Evolutionary conservation across 805 yeast species (phyloP).

Genomic region (Saccharomycopsis sp.): DNA sequence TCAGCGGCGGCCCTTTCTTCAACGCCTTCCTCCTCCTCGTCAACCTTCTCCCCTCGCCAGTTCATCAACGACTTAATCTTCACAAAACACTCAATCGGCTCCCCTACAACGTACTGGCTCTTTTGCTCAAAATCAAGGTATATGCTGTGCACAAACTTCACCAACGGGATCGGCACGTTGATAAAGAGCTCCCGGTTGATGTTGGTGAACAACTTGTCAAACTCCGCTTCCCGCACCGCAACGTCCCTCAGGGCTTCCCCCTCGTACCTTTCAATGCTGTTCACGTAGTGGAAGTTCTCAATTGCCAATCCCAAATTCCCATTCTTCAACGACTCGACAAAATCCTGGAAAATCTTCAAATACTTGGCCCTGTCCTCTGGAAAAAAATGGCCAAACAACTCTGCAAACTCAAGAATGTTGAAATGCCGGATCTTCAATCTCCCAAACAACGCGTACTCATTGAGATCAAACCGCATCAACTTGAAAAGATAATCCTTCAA

Average conservation of each 20-base stretch:
- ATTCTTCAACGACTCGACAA: slow-evolving; percentile 11
- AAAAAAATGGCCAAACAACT: slow-evolving; percentile 16
- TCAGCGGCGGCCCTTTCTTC: too few relatives aligned
- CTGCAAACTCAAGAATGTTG: slow-evolving; percentile 15
- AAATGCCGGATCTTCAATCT: slow-evolving; percentile 23
- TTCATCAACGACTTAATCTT: slow-evolving; percentile 35
- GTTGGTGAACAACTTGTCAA: slow-evolving; percentile 8
- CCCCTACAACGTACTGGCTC: slow-evolving; percentile 50
- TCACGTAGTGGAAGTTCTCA: slow-evolving; percentile 9
- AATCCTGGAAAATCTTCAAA: slow-evolving; percentile 14
- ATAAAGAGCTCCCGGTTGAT: slow-evolving; percentile 32
- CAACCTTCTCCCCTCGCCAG: slow-evolving; percentile 34
- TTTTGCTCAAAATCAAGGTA: slow-evolving; percentile 32
- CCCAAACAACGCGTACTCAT: slow-evolving; percentile 26
- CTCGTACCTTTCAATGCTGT: slow-evolving; percentile 1
- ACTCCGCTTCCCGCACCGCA: slow-evolving; percentile 1
- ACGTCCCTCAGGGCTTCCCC: slow-evolving; percentile 2
- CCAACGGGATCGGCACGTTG: slow-evolving; percentile 53
- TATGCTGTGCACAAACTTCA: slow-evolving; percentile 51
- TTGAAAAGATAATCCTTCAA: slow-evolving; percentile 23
- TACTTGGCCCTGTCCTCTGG: slow-evolving; percentile 17
- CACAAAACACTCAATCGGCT: slow-evolving; percentile 42
- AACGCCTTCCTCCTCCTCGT: neutral
- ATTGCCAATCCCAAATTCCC: slow-evolving; percentile 4
- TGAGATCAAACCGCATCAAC: slow-evolving; percentile 27